These are phyloP conservation scores for Ogataea siamensis DNA, from an alignment of 805 yeast species.

Conservation along the genomic window DNA sequence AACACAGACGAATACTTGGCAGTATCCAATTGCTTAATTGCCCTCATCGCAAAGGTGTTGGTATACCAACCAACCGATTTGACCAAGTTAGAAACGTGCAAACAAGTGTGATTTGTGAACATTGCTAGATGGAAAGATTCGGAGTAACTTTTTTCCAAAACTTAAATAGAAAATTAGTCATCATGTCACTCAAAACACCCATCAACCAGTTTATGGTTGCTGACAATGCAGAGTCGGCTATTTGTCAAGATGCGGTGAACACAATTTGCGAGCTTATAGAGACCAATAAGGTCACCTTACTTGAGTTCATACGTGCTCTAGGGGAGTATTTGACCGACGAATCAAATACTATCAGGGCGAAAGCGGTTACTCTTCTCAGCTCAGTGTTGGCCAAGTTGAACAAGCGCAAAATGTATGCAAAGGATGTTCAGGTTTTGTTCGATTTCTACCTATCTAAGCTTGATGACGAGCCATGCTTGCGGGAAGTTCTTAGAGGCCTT, in stretches of 20 bases:
- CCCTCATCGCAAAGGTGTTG: conserved; percentile 69
- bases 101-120: conserved; percentile 63
- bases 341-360: conserved; percentile 38
- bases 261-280: conserved; percentile 30
- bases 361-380: conserved; percentile 42
- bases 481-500: conserved; percentile 55
- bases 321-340: conserved; percentile 53
- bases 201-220: conserved; percentile 42
- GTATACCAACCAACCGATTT: conserved; percentile 70
- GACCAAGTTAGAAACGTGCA: conserved; percentile 81
- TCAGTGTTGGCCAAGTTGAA: conserved; percentile 34
- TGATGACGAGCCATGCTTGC: conserved; percentile 57
- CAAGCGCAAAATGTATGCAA: conserved; percentile 31
- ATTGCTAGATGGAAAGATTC: conserved; percentile 1
- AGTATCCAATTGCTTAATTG: conserved; percentile 50
- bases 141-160: conserved; percentile 3
- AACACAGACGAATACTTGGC: conserved; percentile 68
- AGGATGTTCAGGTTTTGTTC: conserved; percentile 48
- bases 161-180: neutral
- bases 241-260: conserved; percentile 32
- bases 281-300: conserved; percentile 33
- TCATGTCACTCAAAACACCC: conserved; percentile 24
- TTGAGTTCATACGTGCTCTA: conserved; percentile 42
- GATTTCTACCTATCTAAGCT: conserved; percentile 65
- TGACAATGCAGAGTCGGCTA: conserved; percentile 32